A percentile compares a stretch with the other conserved stretches of the same genome.
These are phyloP conservation scores for Platismatia glauca DNA, from an alignment of 495 filamentous ascomycete genomes.

Conservation along the genomic window DNA sequence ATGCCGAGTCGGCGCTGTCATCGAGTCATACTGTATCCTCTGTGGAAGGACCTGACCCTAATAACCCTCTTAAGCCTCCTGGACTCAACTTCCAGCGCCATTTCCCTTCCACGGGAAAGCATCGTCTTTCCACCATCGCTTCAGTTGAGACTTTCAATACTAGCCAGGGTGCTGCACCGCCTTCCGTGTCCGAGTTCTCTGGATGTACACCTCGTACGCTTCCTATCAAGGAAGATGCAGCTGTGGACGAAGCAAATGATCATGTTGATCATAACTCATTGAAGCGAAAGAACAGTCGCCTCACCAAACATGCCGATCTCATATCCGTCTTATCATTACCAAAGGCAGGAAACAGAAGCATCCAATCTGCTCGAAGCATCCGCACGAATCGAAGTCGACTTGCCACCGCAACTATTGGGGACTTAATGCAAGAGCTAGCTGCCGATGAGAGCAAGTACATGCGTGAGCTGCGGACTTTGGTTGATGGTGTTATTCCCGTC, in stretches of 20 bases:
- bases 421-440: slow-evolving; percentile 71
- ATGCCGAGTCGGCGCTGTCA: slow-evolving; percentile 28
- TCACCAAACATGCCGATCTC: slow-evolving; percentile 87
- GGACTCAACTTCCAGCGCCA: slow-evolving; percentile 38
- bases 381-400: slow-evolving; percentile 59
- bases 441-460: slow-evolving; percentile 84
- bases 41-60: slow-evolving; percentile 15
- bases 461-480: slow-evolving; percentile 84
- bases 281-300: slow-evolving; percentile 48
- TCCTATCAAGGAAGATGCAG: slow-evolving; percentile 12
- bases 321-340: slow-evolving; percentile 83
- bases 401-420: slow-evolving; percentile 56
- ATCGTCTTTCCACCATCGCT: slow-evolving; percentile 65
- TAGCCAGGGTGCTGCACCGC: slow-evolving; percentile 25
- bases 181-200: slow-evolving; percentile 29
- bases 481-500: slow-evolving; percentile 93
- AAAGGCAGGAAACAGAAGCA: slow-evolving; percentile 54
- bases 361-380: slow-evolving; percentile 61
- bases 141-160: slow-evolving; percentile 54
- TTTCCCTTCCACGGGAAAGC: slow-evolving; percentile 54
- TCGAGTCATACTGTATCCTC: slow-evolving; percentile 18
- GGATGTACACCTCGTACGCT: slow-evolving; percentile 9
- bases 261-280: slow-evolving; percentile 35
- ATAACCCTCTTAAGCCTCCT: slow-evolving; percentile 16
- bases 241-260: slow-evolving; percentile 32